Base-by-base conservation (phyloP, 345 rosid genomes). In the Citrus glauca region DNA sequence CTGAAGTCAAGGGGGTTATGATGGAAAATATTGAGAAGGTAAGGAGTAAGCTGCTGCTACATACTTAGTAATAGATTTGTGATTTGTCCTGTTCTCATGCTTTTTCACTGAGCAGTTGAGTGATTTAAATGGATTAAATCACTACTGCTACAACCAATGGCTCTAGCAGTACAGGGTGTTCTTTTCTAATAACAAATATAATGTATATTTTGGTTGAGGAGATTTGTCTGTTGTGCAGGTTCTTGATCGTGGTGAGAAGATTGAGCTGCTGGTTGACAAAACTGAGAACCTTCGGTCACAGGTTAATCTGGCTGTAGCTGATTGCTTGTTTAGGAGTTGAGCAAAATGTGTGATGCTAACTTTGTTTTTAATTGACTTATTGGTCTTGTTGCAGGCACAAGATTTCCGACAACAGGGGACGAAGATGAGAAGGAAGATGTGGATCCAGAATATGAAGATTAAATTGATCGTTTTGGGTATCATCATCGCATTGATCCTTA, bases 21-120 rank as follows among this genome's bases (percentile, higher is more conserved):
- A 91, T 97, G 98, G 99, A 97, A 77, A 97, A 97, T 78, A 97
- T 97, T 48, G 99, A 94, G 81, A 97, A 97, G 99, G 99, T 91
- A 80, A 8, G 57, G 53, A 55, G 65, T 33, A 10, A 66, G 53
- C 50, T 71, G 69, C 65, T 45, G 25, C 25, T 77, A 32, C 67
- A 67, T 56, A 63, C 70, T 40, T 61, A 25, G 62, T 28, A 50
- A 71, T 62, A 33, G 56, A 64, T 32, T 32, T 33, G 68, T 24
- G 68, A 40, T n/a, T 60, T 20, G 32, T 38, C 32, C 1, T 22
- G 64, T 57, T 60, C 24, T 35, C 14, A 79, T 65, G 71, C 28
- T 11, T 37, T 14, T 59, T 24, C 48, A 32, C 30, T 38, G 8
- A 57, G 32, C 20, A 33, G 16, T 37, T 7, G 37, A 33, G 72